Base-by-base conservation (phyloP, 768 basidiomycete genomes). In the Leucogyrophana mollusca region DNA sequence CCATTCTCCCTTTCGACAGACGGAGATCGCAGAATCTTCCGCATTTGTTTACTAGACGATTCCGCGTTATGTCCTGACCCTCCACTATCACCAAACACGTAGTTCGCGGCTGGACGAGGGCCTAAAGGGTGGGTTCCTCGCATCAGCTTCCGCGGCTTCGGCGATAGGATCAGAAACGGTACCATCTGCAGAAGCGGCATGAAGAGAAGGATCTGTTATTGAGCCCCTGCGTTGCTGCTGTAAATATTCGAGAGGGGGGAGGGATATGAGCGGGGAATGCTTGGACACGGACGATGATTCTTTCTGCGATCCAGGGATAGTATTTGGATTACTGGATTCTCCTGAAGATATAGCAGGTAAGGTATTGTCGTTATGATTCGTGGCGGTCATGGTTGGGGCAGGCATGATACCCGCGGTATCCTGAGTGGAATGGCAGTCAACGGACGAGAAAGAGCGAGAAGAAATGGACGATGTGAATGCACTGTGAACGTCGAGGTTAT, bases 211-310 rank as follows among this genome's bases (percentile, higher is more conserved):
- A 71, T 91, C 90, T 7, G 88, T 88, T 60, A 89, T 85, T 2
- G 90, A 90, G 49, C 87, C 87, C 47, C 87, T 71, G n/a, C 88
- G 79, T 59, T 90, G 89, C 45, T 78, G 87, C 62, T 89, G 87
- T 20, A 90, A 76, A 61, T 78, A 83, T 61, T 89, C 84, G 57
- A 90, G 80, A 8, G 88, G 87, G 2, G 85, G 82, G 23, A 91
- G 77, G 44, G 85, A 77, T 3, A 79, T 71, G 38, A 77, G 69
- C 14, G 82, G 77, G 25, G 78, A 77, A 54, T 72, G 77, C 54
- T 76, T 69, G 38, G 70, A 51, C 47, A 54, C 33, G 47, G 50
- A 50, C 18, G 68, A 46, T 48, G 58, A 47, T 42, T 66, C 62
- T 47, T 57, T 60, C 35, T 63, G 64, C 33, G 62, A 51, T 54